Conservation (phyloP, 179 eudicot genomes). For the Beta corolliflora region DNA sequence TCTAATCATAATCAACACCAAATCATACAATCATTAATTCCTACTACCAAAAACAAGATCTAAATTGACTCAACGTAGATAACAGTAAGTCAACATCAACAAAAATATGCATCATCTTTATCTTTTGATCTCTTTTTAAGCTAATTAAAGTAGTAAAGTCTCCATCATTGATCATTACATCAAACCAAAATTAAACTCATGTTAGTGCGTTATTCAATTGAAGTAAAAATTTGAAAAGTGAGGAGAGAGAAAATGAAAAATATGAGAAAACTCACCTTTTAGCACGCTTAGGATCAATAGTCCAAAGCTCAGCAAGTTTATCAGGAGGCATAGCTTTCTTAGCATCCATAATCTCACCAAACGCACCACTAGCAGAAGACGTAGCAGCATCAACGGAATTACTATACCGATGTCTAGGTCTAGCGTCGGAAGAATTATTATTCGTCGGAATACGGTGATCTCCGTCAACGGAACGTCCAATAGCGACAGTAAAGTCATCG, state of each 20-base stretch:
- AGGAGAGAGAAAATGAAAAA: background rate
- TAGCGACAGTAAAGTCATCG: background rate
- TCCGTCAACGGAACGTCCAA: background rate
- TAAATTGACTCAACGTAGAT: background rate
- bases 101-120: background rate
- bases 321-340: conserved; percentile 66
- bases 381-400: conserved; percentile 40
- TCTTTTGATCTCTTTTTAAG: background rate
- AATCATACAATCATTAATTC: too few species aligned
- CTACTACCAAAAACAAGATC: background rate
- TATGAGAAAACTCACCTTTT: conserved; percentile 40
- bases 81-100: background rate
- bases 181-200: background rate
- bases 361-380: conserved; percentile 18
- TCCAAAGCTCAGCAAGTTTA: conserved; percentile 64
- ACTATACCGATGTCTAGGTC: conserved; percentile 37
- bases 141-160: background rate
- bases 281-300: conserved; percentile 64
- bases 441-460: background rate
- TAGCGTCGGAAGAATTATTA: background rate
- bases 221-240: too few species aligned
- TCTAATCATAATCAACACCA: background rate
- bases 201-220: background rate
- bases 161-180: background rate
- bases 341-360: conserved; percentile 46